These are phyloP conservation scores for Euptelea pleiosperma DNA, from an alignment of 164 flowering plant genomes.

Conservation along the genomic window DNA sequence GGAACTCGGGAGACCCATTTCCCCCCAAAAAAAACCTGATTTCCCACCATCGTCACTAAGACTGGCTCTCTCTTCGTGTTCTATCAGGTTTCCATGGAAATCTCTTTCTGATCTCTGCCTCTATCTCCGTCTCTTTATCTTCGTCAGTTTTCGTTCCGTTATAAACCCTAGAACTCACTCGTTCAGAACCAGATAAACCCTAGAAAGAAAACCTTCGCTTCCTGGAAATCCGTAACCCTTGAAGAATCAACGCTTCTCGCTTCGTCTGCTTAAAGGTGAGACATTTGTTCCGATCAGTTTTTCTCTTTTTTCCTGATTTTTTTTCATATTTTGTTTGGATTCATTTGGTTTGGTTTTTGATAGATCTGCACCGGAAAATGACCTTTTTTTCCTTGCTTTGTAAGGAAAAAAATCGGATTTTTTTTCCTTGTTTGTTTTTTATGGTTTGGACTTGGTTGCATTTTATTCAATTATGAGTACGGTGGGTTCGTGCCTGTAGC, in stretches of 20 bases:
- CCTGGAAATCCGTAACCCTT: background rate
- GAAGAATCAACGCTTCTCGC: background rate
- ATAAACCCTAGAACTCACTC: too few relatives aligned
- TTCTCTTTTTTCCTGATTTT: background rate
- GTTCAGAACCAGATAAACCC: background rate
- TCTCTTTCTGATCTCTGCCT: background rate
- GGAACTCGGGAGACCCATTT: too few relatives aligned
- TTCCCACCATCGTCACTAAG: background rate
- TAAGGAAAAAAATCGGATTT: background rate
- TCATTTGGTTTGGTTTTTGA: background rate
- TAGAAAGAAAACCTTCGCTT: background rate
- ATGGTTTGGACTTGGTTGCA: background rate
- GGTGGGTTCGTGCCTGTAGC: background rate
- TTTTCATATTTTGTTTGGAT: background rate
- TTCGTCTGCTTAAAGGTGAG: background rate
- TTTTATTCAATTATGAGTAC: background rate
- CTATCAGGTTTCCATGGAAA: background rate
- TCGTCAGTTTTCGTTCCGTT: background rate
- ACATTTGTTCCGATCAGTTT: background rate
- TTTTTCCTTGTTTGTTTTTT: background rate
- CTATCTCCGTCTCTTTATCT: background rate
- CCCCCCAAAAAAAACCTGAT: background rate
- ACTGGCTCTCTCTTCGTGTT: background rate
- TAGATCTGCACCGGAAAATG: background rate
- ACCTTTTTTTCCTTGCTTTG: background rate